phyloP scores from a whole-genome alignment of 495 filamentous ascomycete species.

The Emericellopsis terricola region DNA sequence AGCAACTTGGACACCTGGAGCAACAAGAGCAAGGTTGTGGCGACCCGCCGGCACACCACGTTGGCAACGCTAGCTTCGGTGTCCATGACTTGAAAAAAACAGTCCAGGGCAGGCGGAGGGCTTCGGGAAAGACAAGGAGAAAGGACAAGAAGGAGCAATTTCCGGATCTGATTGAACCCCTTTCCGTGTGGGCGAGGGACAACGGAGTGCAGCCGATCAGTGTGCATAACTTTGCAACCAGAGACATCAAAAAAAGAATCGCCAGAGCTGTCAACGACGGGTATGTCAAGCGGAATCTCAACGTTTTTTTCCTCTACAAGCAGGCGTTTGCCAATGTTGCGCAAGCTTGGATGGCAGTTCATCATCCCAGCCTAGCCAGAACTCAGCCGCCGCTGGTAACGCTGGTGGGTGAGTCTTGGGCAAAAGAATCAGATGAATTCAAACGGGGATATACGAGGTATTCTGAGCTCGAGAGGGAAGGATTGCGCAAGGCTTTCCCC shows the following conservation, averaged over 20 bases:
- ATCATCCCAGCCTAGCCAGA: neutral
- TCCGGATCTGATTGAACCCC: neutral
- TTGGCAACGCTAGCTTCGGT: no score
- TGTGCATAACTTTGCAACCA: neutral
- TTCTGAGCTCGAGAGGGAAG: neutral
- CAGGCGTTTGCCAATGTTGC: neutral
- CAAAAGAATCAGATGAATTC: neutral
- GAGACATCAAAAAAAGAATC: neutral
- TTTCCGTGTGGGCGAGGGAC: neutral
- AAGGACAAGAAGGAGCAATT: neutral
- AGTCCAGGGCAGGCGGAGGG: neutral
- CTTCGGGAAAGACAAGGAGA: neutral
- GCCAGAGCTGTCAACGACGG: neutral
- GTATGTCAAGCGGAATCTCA: neutral
- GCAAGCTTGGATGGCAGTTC: neutral
- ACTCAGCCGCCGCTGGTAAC: neutral
- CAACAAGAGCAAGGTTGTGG: no score
- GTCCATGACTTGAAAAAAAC: no score
- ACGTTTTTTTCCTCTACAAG: neutral
- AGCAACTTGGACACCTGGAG: no score
- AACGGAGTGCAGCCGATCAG: neutral
- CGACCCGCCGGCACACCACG: no score
- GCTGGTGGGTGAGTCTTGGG: neutral
- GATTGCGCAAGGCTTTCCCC: neutral
- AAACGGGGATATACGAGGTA: neutral